Conservation (phyloP, 2,329 filamentous ascomycete species). For the Dothideomycetidae sp. region DNA sequence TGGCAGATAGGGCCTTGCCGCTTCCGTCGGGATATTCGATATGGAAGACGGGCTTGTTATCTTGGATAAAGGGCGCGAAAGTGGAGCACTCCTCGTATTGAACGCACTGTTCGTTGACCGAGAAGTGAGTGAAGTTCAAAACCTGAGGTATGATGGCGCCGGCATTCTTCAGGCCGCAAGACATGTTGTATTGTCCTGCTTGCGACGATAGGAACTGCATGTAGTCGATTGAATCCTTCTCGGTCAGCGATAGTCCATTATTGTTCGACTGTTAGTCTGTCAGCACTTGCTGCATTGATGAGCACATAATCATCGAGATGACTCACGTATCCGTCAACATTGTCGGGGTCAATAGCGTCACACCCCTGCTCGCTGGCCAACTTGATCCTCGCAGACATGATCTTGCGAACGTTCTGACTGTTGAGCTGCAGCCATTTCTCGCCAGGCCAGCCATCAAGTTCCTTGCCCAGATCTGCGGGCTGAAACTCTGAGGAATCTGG, state of each 20-base stretch:
- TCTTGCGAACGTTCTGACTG: slow-evolving; percentile 43
- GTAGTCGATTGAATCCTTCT: slow-evolving; percentile 42
- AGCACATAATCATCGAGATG: neutral
- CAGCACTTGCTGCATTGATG: slow-evolving; percentile 3
- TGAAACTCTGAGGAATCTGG: slow-evolving; percentile 43
- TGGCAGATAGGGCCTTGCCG: slow-evolving; percentile 4
- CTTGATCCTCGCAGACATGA: slow-evolving; percentile 48
- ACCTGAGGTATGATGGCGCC: slow-evolving; percentile 42
- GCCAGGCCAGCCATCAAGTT: slow-evolving; percentile 48
- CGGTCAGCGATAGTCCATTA: slow-evolving; percentile 42
- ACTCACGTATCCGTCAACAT: slow-evolving; percentile 16
- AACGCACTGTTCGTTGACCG: slow-evolving; percentile 56
- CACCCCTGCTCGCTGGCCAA: slow-evolving; percentile 35
- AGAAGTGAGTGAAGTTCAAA: slow-evolving; percentile 44
- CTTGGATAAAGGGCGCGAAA: slow-evolving; percentile 44
- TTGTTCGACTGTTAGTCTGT: slow-evolving; percentile 8
- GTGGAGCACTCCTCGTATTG: slow-evolving; percentile 45
- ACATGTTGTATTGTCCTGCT: slow-evolving; percentile 41
- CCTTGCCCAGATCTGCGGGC: slow-evolving; percentile 40
- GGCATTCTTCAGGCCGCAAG: slow-evolving; percentile 56
- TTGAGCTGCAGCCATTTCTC: slow-evolving; percentile 53
- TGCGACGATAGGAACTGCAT: slow-evolving; percentile 47
- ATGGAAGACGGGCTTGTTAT: slow-evolving; percentile 55
- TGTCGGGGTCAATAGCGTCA: slow-evolving; percentile 25
- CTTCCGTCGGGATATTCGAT: slow-evolving; percentile 51